These are phyloP conservation scores for Ceratorhiza oryzae-sativae DNA, from an alignment of 1,284 basidiomycete species.

Conservation along the genomic window DNA sequence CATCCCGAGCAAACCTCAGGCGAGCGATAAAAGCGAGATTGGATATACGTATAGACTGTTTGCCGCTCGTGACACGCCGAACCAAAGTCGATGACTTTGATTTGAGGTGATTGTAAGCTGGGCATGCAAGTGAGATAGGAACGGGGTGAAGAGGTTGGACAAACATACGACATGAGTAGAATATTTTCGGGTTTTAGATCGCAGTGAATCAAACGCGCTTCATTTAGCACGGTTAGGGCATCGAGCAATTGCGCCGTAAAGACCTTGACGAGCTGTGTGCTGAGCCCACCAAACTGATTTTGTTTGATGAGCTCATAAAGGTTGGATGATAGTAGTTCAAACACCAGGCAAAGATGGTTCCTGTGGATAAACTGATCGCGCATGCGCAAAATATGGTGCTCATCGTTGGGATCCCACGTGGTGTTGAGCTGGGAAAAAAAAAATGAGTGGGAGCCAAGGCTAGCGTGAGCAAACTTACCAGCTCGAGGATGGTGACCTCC, in stretches of 20 bases:
- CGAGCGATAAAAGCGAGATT: conserved; percentile 97
- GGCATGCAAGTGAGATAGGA: conserved; percentile 30
- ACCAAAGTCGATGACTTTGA: conserved; percentile 99
- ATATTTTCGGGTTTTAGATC: conserved; percentile 99
- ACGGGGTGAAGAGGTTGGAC: neutral
- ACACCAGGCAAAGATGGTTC: conserved; percentile 95
- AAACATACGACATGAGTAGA: conserved; percentile 85
- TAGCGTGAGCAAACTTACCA: conserved; percentile 63
- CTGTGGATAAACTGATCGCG: conserved; percentile 97
- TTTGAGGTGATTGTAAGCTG: conserved; percentile 95
- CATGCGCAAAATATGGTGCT: conserved; percentile 95
- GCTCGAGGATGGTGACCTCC: conserved; percentile 97
- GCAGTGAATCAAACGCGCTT: conserved; percentile 95
- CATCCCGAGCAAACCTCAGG: conserved; percentile 97
- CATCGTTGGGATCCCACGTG: conserved; percentile 89
- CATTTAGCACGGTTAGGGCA: conserved; percentile 90
- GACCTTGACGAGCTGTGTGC: conserved; percentile 95
- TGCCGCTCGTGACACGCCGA: conserved; percentile 98
- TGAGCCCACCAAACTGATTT: conserved; percentile 98
- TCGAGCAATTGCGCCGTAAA: conserved; percentile 97
- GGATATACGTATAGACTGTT: conserved; percentile 99
- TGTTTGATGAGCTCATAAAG: conserved; percentile 99
- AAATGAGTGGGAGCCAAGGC: neutral
- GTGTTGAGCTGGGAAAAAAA: conserved; percentile 76
- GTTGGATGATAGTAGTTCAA: conserved; percentile 96